Percentiles rank a stretch among this genome's conserved stretches.
Evolutionary conservation across 495 filamentous ascomycete species (phyloP).

Genomic region (Podospora sp.): DNA sequence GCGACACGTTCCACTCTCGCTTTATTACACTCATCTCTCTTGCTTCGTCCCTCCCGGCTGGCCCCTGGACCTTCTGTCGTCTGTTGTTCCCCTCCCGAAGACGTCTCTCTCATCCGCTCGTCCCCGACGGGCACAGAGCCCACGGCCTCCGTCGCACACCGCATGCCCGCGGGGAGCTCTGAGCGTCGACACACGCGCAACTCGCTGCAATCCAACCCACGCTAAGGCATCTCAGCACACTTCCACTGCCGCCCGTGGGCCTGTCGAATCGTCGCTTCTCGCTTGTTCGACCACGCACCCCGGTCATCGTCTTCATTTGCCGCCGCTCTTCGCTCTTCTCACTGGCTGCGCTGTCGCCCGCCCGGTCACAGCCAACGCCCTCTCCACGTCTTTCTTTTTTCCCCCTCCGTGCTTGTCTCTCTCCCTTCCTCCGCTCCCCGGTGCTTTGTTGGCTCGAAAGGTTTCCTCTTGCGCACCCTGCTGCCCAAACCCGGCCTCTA

Average conservation of each 20-base stretch:
- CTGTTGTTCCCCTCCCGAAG: slow-evolving; percentile 15
- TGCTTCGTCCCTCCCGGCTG: slow-evolving; percentile 2
- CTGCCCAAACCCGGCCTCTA: slow-evolving; percentile 30
- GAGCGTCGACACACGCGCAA: slow-evolving; percentile 22
- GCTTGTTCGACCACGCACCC: slow-evolving; percentile 32
- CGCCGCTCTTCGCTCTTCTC: slow-evolving; percentile 37
- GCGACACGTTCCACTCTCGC: neutral
- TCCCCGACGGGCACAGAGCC: neutral
- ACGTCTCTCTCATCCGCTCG: neutral
- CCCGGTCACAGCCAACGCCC: slow-evolving; percentile 8
- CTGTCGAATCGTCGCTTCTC: slow-evolving; percentile 40
- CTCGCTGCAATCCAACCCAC: slow-evolving; percentile 36
- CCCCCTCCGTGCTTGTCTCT: slow-evolving; percentile 8
- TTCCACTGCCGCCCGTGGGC: slow-evolving; percentile 37
- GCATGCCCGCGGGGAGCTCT: slow-evolving; percentile 18
- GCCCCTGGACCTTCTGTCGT: neutral
- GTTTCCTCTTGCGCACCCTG: neutral
- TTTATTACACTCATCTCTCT: slow-evolving; percentile 5
- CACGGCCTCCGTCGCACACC: slow-evolving; percentile 9
- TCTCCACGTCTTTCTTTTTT: slow-evolving; percentile 8
- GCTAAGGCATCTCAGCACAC: slow-evolving; percentile 42
- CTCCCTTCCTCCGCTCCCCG: slow-evolving; percentile 6
- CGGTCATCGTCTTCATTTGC: slow-evolving; percentile 31
- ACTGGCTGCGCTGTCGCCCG: slow-evolving; percentile 26
- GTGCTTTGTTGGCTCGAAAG: neutral